Evolutionary conservation across 495 filamentous ascomycete species (phyloP), one percentile per base, ranked within the genome.

Genomic region (Xylaria venustula): DNA sequence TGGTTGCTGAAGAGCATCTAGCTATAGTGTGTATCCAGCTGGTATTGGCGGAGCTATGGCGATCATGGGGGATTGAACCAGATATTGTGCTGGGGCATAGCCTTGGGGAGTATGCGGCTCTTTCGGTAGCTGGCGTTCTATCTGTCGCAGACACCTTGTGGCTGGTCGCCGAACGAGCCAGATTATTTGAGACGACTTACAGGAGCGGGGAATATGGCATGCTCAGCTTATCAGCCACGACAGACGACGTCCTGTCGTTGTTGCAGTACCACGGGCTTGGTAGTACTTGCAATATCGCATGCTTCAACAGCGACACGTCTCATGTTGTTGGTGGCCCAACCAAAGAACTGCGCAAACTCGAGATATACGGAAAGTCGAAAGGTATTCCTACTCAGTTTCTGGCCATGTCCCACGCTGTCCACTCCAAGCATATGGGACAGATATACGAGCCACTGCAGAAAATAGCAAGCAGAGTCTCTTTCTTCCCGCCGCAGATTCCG

Each of bases 81-180:
- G 52, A 51, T 15, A 46, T 64, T 34, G 54, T 67, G 1, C 14
- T 72, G 5, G 70, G 70, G 17, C 70, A 72, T 45, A 72, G 71
- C 50, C 60, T 76, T 1, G 90, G 89, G 51, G 89, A 92, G 66
- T 92, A 90, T 73, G 86, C 90, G 34, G 89, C 90, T 11, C 74
- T 92, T 0, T 78, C 87, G 67, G 83, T 84, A 40, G 82, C 89
- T 6, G 89, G 88, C 36, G 82, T 91, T 15, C 66, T 92, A 6
- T 86, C 85, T 2, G 81, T 79, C 17, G 77, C 76, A 46, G 89
- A 91, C 66, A 85, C 85, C 23, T 80, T 92, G 53, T 87, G 83
- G 60, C 76, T 91, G n/a, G 85, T 88, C 53, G 87, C 87, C 12
- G 77, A 81, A 34, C 80, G 90, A 41, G 89, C 89, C 17, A 77